Evolutionary conservation across 2,329 filamentous ascomycete species (phyloP).

Genomic region (Podosphaera xanthii): DNA sequence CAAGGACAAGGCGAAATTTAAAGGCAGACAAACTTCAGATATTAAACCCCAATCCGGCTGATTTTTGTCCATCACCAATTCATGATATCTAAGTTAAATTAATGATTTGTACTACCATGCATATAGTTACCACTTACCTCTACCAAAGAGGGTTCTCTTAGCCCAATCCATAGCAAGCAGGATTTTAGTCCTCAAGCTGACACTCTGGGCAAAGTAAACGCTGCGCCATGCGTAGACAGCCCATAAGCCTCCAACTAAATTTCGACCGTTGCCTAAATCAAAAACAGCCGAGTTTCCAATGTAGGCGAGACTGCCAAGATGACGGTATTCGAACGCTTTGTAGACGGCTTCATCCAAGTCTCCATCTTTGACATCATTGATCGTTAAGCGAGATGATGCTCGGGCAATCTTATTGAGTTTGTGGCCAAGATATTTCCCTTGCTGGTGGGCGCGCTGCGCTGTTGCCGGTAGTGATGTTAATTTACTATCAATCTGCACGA

Average conservation of each 20-base stretch:
- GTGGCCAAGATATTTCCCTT: slow-evolving; percentile 73
- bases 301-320: slow-evolving; percentile 81
- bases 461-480: slow-evolving; percentile 87
- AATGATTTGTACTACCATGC: background rate
- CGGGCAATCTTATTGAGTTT: slow-evolving; percentile 87
- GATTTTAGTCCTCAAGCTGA: slow-evolving; percentile 71
- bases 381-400: slow-evolving; percentile 46
- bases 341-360: slow-evolving; percentile 84
- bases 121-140: slow-evolving; percentile 34
- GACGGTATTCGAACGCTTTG: slow-evolving; percentile 82
- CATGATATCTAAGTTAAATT: slow-evolving; percentile 6
- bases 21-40: no score
- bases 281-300: slow-evolving; percentile 94
- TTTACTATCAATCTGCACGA: slow-evolving; percentile 83
- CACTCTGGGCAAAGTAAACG: slow-evolving; percentile 93
- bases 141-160: slow-evolving; percentile 85
- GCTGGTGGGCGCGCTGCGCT: slow-evolving; percentile 87
- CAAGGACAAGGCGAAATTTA: no score
- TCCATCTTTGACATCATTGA: slow-evolving; percentile 68
- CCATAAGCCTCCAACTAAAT: slow-evolving; percentile 59
- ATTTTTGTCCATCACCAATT: slow-evolving; percentile 3
- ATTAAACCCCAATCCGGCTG: no score
- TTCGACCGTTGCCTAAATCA: slow-evolving; percentile 60
- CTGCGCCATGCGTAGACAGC: slow-evolving; percentile 93
- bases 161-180: slow-evolving; percentile 95